phyloP scores from a whole-genome alignment of 257 asterid genomes.

The Scutellaria galericulata region DNA sequence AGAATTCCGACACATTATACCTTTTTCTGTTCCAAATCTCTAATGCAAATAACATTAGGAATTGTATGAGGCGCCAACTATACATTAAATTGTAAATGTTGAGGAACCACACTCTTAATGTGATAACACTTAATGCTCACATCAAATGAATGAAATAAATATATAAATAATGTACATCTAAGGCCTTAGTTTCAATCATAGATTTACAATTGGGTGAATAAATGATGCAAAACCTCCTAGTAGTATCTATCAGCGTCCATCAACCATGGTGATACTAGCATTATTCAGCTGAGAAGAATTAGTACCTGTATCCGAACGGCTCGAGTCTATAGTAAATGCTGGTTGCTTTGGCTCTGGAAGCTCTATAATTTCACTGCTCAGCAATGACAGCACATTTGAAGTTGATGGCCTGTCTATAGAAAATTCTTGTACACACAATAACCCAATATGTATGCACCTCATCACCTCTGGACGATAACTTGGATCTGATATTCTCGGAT shows the following conservation, averaged over 20 bases:
- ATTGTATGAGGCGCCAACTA: too few relatives aligned
- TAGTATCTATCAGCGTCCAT: background rate
- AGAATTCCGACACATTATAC: too few relatives aligned
- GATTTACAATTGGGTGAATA: too few relatives aligned
- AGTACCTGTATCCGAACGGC: background rate
- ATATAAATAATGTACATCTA: too few relatives aligned
- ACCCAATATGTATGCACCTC: constrained; percentile 18
- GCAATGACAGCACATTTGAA: constrained; percentile 14
- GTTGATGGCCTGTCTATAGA: background rate
- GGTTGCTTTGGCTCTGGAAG: constrained; percentile 17
- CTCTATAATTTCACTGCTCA: background rate
- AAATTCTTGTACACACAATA: constrained; percentile 4
- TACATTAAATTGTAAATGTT: too few relatives aligned
- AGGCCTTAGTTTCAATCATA: too few relatives aligned
- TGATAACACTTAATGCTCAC: too few relatives aligned
- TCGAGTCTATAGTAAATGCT: background rate
- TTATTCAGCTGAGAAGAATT: constrained; percentile 4
- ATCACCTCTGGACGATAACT: background rate
- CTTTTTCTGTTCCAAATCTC: too few relatives aligned
- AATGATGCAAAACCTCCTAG: too few relatives aligned
- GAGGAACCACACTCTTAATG: too few relatives aligned
- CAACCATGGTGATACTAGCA: background rate
- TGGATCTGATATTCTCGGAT: background rate
- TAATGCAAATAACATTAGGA: too few relatives aligned
- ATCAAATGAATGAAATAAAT: too few relatives aligned